Evolutionary conservation across 176 grass and related monocot species (phyloP).

Genomic region (Ampelocalamus luodianensis): DNA sequence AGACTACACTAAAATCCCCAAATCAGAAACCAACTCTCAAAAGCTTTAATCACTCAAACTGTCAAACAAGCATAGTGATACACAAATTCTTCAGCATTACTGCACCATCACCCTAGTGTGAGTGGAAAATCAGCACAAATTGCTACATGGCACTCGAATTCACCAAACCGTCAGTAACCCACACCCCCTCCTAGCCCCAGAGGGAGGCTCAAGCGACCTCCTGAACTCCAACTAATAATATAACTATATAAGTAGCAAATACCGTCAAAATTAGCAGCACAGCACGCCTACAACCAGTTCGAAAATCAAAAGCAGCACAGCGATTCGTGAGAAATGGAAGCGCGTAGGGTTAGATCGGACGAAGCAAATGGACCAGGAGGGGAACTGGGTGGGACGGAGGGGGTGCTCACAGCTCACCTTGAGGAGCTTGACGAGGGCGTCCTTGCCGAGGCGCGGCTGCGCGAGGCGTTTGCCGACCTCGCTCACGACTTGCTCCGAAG

Average conservation of each 20-base stretch:
- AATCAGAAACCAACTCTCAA: not conserved
- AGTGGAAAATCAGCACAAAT: not conserved
- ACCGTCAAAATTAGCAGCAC: not conserved
- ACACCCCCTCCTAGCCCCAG: not conserved
- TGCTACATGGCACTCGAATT: slow-evolving; percentile 5
- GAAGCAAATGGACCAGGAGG: not conserved
- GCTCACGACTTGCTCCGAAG: slow-evolving; percentile 57
- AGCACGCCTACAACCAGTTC: not conserved
- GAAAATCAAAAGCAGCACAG: not conserved
- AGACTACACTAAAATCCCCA: slow-evolving; percentile 17
- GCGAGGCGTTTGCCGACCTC: slow-evolving; percentile 76
- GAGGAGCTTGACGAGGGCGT: slow-evolving; percentile 80
- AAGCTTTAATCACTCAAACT: not conserved
- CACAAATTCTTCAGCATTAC: not conserved
- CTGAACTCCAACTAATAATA: not conserved
- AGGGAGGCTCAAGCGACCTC: not conserved
- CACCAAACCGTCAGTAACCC: not conserved
- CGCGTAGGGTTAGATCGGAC: not conserved
- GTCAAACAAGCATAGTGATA: slow-evolving; percentile 18
- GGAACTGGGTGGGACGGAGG: not conserved
- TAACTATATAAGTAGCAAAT: not conserved
- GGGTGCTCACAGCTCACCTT: slow-evolving; percentile 71
- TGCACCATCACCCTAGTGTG: slow-evolving; percentile 13
- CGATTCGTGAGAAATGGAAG: not conserved
- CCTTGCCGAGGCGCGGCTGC: slow-evolving; percentile 84